Conservation (phyloP, 2,329 filamentous ascomycete genomes). For the Rhinocladiella similis region DNA sequence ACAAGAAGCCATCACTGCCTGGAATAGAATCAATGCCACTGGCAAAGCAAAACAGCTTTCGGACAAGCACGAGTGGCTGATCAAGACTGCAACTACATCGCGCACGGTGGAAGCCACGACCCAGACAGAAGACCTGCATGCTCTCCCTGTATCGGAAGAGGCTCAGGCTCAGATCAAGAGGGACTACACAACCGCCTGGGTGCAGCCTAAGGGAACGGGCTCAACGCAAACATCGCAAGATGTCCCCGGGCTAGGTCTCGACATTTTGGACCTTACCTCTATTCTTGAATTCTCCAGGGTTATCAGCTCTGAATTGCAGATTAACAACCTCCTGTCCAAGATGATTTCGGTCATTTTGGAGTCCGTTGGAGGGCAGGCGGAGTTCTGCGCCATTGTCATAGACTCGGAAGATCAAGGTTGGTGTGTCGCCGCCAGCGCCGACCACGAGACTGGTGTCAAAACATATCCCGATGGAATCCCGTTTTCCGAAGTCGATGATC, state of each 20-base stretch:
- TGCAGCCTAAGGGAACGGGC: constrained; percentile 23
- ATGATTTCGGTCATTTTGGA: constrained; percentile 66
- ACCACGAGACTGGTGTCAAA: constrained; percentile 55
- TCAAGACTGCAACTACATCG: constrained; percentile 54
- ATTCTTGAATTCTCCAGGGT: constrained; percentile 66
- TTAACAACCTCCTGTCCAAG: constrained; percentile 62
- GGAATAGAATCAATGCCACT: constrained; percentile 57
- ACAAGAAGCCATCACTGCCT: constrained; percentile 59
- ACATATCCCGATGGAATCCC: constrained; percentile 57
- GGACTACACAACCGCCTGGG: constrained; percentile 29
- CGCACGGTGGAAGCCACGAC: constrained; percentile 56
- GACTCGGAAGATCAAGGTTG: constrained; percentile 61
- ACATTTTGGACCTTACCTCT: constrained; percentile 64
- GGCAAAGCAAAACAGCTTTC: constrained; percentile 60
- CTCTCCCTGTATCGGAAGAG: constrained; percentile 25
- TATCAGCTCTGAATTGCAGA: constrained; percentile 64
- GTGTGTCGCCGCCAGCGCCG: constrained; percentile 61
- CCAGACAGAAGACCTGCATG: constrained; percentile 52
- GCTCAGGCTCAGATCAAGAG: constrained; percentile 36
- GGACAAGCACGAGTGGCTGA: constrained; percentile 61
- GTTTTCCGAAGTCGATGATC: constrained; percentile 58
- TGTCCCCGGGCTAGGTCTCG: constrained; percentile 42
- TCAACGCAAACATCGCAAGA: constrained; percentile 21
- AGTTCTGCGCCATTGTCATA: constrained; percentile 61
- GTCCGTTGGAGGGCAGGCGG: constrained; percentile 58